Evolutionary conservation across 2,329 filamentous ascomycete species (phyloP).

Genomic region (Cercospora sp.): DNA sequence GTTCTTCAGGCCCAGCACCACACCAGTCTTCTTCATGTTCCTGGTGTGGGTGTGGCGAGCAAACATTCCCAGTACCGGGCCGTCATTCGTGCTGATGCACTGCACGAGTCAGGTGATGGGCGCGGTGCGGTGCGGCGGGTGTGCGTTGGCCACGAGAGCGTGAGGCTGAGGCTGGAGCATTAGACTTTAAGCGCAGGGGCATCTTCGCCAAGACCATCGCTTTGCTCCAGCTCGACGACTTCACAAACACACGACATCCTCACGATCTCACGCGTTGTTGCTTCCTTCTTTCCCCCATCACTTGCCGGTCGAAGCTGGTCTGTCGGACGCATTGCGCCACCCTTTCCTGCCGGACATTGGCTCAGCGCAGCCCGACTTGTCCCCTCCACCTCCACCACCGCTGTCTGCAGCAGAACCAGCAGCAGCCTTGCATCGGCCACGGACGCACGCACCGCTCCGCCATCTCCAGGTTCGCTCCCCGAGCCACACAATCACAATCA

Average conservation of each 20-base stretch:
- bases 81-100: not conserved
- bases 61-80: constrained; percentile 9
- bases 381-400: constrained; percentile 1
- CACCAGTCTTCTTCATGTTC: constrained; percentile 54
- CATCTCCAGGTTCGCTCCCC: constrained; percentile 11
- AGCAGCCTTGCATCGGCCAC: constrained; percentile 17
- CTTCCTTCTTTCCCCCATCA: constrained; percentile 3
- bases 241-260: not conserved
- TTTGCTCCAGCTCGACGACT: constrained; percentile 4
- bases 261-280: not conserved
- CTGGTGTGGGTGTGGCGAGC: constrained; percentile 26
- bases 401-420: constrained; percentile 4
- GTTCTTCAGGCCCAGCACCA: constrained; percentile 48
- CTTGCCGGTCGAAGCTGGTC: constrained; percentile 3
- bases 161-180: not conserved
- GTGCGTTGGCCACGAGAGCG: not conserved
- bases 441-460: constrained; percentile 3
- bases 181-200: not conserved
- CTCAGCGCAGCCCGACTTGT: constrained; percentile 12
- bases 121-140: not conserved
- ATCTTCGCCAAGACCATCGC: not conserved
- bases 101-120: constrained; percentile 5
- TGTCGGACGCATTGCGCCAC: constrained; percentile 12
- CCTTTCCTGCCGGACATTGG: constrained; percentile 9
- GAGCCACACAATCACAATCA: constrained; percentile 21